phyloP scores from a whole-genome alignment of 2,329 filamentous ascomycete species.

The Botryotinia narcissicola region DNA sequence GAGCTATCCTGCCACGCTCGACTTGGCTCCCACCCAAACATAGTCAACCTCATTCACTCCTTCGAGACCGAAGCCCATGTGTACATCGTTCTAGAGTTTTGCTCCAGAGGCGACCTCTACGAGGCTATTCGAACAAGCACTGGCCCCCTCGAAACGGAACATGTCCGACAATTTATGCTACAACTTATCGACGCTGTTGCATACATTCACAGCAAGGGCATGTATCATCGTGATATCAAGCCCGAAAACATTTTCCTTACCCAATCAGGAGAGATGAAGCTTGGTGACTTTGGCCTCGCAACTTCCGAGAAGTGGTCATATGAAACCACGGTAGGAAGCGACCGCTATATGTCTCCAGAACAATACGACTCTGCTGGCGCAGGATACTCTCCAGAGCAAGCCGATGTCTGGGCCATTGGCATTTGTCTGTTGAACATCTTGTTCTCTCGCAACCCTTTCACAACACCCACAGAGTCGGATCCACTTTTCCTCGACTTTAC shows the following conservation, averaged over 20 bases:
- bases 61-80: constrained; percentile 90
- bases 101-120: constrained; percentile 91
- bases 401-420: constrained; percentile 95
- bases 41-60: constrained; percentile 86
- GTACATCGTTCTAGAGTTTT: constrained; percentile 94
- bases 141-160: constrained; percentile 89
- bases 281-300: constrained; percentile 93
- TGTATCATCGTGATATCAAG: constrained; percentile 98
- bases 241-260: constrained; percentile 98
- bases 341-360: constrained; percentile 98
- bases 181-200: constrained; percentile 86
- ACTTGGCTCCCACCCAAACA: constrained; percentile 79
- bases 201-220: constrained; percentile 84
- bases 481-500: constrained; percentile 91
- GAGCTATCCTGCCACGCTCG: constrained; percentile 76
- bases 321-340: constrained; percentile 91
- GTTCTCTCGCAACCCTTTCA: constrained; percentile 96
- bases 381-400: constrained; percentile 89
- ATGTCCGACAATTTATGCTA: constrained; percentile 96
- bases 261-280: constrained; percentile 84
- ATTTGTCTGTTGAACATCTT: constrained; percentile 95
- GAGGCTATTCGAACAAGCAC: constrained; percentile 89
- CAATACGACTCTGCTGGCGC: constrained; percentile 86
- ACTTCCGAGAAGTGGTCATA: constrained; percentile 87
- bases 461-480: constrained; percentile 84